Evolutionary conservation across 1,284 basidiomycete genomes (phyloP).

Genomic region (Mrakiaceae sp.): DNA sequence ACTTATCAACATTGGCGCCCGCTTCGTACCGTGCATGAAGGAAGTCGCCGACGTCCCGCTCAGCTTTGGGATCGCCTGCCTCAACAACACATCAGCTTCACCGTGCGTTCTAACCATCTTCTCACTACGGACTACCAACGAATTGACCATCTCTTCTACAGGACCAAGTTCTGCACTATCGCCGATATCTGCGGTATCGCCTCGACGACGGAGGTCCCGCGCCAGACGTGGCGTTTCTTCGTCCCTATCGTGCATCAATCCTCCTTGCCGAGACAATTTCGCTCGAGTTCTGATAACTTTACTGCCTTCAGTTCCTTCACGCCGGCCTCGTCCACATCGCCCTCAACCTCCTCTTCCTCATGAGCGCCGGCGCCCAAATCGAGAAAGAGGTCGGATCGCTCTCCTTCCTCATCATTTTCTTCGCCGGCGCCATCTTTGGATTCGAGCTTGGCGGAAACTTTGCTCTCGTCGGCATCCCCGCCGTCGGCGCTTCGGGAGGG

Average conservation of each 20-base stretch:
- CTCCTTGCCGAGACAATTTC: not conserved
- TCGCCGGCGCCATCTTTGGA: conserved; percentile 84
- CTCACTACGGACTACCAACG: not conserved
- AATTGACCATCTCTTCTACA: conserved; percentile 28
- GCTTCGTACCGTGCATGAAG: conserved; percentile 86
- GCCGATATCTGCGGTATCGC: conserved; percentile 81
- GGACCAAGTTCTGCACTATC: conserved; percentile 58
- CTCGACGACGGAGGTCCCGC: conserved; percentile 48
- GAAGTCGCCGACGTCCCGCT: conserved; percentile 49
- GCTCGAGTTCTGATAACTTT: not conserved
- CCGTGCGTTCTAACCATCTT: conserved; percentile 22
- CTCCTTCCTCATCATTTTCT: conserved; percentile 70
- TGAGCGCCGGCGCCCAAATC: conserved; percentile 39
- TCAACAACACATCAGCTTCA: conserved; percentile 29
- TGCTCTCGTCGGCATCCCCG: conserved; percentile 74
- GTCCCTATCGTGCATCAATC: conserved; percentile 23
- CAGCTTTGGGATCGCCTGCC: conserved; percentile 53
- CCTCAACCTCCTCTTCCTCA: conserved; percentile 80
- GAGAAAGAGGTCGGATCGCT: conserved; percentile 41
- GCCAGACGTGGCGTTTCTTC: conserved; percentile 72
- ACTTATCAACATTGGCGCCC: conserved; percentile 73
- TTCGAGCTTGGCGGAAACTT: conserved; percentile 86
- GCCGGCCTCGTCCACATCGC: conserved; percentile 80
- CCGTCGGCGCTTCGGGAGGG: conserved; percentile 85
- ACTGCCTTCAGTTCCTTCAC: conserved; percentile 53